A percentile compares a stretch with the other conserved stretches of the same genome.
phyloP scores from a whole-genome alignment of 768 basidiomycete species.

The Leucosporidium creatinivorum region DNA sequence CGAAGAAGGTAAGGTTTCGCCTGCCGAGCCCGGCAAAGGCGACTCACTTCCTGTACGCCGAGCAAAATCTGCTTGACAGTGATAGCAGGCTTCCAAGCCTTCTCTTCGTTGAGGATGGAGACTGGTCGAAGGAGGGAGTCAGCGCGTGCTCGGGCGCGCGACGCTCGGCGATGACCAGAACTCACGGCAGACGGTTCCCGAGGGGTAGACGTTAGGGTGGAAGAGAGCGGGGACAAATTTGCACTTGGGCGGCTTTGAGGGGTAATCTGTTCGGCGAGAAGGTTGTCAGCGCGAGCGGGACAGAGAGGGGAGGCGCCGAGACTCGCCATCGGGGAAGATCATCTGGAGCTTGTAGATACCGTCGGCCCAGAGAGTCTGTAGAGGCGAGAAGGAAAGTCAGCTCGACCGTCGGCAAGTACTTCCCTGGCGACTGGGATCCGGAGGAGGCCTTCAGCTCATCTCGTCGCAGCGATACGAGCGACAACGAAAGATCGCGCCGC shows the following conservation, averaged over 20 bases:
- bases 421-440: no score
- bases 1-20: no score
- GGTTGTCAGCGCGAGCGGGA: not conserved
- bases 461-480: no score
- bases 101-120: slow-evolving; percentile 96
- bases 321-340: slow-evolving; percentile 89
- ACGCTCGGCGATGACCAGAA: slow-evolving; percentile 83
- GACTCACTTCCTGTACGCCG: slow-evolving; percentile 70
- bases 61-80: slow-evolving; percentile 99
- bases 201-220: slow-evolving; percentile 98
- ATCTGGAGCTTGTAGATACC: slow-evolving; percentile 69
- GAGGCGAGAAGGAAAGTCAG: not conserved
- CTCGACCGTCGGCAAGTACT: no score
- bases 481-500: no score
- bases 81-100: slow-evolving; percentile 77
- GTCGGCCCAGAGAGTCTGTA: slow-evolving; percentile 90
- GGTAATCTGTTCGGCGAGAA: slow-evolving; percentile 59
- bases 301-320: not conserved
- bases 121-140: slow-evolving; percentile 50
- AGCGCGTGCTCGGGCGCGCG: no score
- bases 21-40: no score
- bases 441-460: no score
- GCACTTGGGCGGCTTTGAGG: slow-evolving; percentile 90
- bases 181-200: slow-evolving; percentile 81
- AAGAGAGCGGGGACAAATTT: slow-evolving; percentile 66